These are phyloP conservation scores for Aspergillus fischeri DNA, from an alignment of 2,329 filamentous ascomycete genomes.

Conservation along the genomic window DNA sequence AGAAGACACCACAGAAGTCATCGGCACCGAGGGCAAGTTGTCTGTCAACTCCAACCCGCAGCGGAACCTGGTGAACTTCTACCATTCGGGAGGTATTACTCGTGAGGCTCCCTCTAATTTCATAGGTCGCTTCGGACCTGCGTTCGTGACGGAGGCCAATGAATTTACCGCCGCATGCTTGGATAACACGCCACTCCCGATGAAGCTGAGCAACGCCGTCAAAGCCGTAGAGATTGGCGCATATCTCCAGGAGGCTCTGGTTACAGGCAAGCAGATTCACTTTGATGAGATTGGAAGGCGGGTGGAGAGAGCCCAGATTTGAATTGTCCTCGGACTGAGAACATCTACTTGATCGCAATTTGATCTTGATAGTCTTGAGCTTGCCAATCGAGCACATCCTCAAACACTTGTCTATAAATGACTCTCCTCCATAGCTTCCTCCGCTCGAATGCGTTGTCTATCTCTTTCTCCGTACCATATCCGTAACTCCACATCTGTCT, in stretches of 20 bases:
- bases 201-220: conserved; percentile 56
- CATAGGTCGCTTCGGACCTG: conserved; percentile 61
- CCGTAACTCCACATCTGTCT: conserved; percentile 49
- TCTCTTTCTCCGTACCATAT: conserved; percentile 43
- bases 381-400: too few species aligned
- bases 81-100: conserved; percentile 51
- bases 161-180: conserved; percentile 60
- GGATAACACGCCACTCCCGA: conserved; percentile 52
- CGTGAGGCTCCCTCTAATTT: conserved; percentile 60
- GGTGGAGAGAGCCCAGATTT: conserved; percentile 29
- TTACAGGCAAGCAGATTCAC: conserved; percentile 52
- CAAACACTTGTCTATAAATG: too few species aligned
- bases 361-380: too few species aligned
- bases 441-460: conserved; percentile 21
- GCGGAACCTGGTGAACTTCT: conserved; percentile 56
- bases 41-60: conserved; percentile 52
- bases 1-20: conserved; percentile 64
- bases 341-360: too few species aligned
- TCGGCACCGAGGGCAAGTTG: conserved; percentile 63
- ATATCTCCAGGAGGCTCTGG: conserved; percentile 55
- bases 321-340: neutral
- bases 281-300: conserved; percentile 55
- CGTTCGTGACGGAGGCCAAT: conserved; percentile 62
- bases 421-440: too few species aligned
- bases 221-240: conserved; percentile 56